Percentiles rank a stretch among this genome's conserved stretches.
Evolutionary conservation across 1,284 basidiomycete species (phyloP).

Genomic region (Puccinia horiana): DNA sequence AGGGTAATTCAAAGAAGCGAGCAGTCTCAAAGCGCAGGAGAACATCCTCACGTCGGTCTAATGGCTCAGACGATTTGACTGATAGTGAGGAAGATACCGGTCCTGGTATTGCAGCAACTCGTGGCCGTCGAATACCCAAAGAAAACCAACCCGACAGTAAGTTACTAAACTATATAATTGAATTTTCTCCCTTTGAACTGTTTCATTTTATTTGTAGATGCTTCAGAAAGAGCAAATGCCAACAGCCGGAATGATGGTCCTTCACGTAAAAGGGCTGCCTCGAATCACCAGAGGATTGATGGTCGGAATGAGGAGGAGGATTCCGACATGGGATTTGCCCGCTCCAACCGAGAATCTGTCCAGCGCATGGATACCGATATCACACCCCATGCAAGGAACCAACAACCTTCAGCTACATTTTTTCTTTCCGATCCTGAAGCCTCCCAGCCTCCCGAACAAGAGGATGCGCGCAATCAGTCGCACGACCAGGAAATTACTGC

Average conservation of each 20-base stretch:
- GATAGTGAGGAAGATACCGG: conserved; percentile 46
- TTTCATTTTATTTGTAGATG: neutral
- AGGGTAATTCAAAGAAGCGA: neutral
- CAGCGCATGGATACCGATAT: neutral
- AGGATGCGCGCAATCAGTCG: neutral
- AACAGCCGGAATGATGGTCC: neutral
- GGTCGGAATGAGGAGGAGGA: neutral
- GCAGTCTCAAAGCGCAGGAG: conserved; percentile 2
- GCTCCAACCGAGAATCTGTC: neutral
- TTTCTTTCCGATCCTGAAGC: conserved; percentile 35
- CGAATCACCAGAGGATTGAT: conserved; percentile 25
- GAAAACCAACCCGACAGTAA: conserved; percentile 29
- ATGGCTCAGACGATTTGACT: conserved; percentile 28
- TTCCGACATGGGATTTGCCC: neutral
- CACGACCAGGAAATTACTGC: conserved; percentile 15
- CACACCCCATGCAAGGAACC: neutral
- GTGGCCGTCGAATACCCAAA: conserved; percentile 19
- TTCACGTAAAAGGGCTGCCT: neutral
- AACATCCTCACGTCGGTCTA: neutral
- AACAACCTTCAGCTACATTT: conserved; percentile 39
- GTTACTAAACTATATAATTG: too few relatives aligned
- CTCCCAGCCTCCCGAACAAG: neutral
- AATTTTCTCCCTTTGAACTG: too few relatives aligned
- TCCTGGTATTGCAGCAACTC: conserved; percentile 33
- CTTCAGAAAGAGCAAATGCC: neutral